phyloP scores from a whole-genome alignment of 805 yeast species.

The Candida namnaoensis region DNA sequence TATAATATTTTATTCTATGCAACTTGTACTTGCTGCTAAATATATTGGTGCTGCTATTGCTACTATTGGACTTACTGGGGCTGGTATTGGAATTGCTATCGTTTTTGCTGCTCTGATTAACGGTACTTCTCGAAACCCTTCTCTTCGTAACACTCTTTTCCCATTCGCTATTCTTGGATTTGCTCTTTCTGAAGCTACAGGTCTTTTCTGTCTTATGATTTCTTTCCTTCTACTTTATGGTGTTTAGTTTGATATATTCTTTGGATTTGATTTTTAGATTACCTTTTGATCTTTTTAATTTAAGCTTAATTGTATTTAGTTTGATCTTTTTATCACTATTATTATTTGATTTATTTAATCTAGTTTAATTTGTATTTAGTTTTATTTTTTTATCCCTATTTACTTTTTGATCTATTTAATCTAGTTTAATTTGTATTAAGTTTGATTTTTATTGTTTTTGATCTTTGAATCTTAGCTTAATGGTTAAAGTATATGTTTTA shows the following conservation, averaged over 20 bases:
- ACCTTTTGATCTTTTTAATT: too few species aligned
- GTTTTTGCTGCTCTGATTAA: conserved; percentile 6
- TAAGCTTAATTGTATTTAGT: too few species aligned
- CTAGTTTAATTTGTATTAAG: too few species aligned
- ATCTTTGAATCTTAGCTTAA: conserved; percentile 6
- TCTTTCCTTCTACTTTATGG: conserved; percentile 5
- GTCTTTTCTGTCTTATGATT: conserved; percentile 5
- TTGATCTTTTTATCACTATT: too few species aligned
- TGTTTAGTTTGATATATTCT: too few species aligned
- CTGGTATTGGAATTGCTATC: conserved; percentile 5
- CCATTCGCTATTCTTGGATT: conserved; percentile 6
- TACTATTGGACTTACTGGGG: conserved; percentile 3
- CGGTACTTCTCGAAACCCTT: conserved; percentile 6
- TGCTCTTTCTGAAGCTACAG: conserved; percentile 4
- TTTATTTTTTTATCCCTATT: too few species aligned
- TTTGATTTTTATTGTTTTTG: too few species aligned
- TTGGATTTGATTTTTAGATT: too few species aligned
- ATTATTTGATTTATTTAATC: too few species aligned
- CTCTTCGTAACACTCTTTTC: conserved; percentile 2
- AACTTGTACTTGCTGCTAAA: conserved; percentile 5
- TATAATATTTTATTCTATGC: conserved; percentile 1
- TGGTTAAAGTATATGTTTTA: conserved; percentile 1
- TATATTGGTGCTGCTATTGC: conserved; percentile 6
- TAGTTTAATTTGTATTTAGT: too few species aligned
- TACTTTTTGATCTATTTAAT: too few species aligned